A percentile compares a stretch with the other conserved stretches of the same genome.
Conservation (phyloP, 2,329 filamentous ascomycete genomes). For the Ascochyta clinopodiicola region DNA sequence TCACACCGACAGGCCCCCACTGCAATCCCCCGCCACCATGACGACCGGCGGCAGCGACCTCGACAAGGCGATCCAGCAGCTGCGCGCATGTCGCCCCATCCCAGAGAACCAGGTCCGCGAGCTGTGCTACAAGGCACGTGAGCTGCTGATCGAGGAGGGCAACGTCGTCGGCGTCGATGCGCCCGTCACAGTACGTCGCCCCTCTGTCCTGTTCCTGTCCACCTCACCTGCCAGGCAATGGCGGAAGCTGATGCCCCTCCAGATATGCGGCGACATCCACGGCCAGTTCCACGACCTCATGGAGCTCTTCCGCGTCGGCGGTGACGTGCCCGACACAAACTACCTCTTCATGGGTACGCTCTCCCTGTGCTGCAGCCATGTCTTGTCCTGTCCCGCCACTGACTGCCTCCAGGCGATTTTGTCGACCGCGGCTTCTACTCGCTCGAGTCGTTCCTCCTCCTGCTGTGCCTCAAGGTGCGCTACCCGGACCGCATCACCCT, state of each 20-base stretch:
- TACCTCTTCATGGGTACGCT: conserved; percentile 90
- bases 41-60: conserved; percentile 68
- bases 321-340: conserved; percentile 92
- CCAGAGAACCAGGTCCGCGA: conserved; percentile 95
- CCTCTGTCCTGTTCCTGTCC: not conserved
- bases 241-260: not conserved
- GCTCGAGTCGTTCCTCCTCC: conserved; percentile 92
- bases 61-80: conserved; percentile 85
- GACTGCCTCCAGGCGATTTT: conserved; percentile 73
- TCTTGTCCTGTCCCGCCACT: not conserved
- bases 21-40: conserved; percentile 27
- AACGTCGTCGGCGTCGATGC: conserved; percentile 96
- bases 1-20: no score
- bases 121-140: conserved; percentile 94
- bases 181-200: conserved; percentile 79
- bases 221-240: no score
- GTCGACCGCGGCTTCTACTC: conserved; percentile 98
- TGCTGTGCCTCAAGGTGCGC: conserved; percentile 94
- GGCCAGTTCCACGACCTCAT: conserved; percentile 96
- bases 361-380: no score
- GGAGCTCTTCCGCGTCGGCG: conserved; percentile 93
- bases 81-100: conserved; percentile 94
- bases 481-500: conserved; percentile 97
- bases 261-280: conserved; percentile 85
- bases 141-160: conserved; percentile 95